These are phyloP conservation scores for Allantophomopsis cytisporea DNA, from an alignment of 2,329 filamentous ascomycete species.

Conservation along the genomic window DNA sequence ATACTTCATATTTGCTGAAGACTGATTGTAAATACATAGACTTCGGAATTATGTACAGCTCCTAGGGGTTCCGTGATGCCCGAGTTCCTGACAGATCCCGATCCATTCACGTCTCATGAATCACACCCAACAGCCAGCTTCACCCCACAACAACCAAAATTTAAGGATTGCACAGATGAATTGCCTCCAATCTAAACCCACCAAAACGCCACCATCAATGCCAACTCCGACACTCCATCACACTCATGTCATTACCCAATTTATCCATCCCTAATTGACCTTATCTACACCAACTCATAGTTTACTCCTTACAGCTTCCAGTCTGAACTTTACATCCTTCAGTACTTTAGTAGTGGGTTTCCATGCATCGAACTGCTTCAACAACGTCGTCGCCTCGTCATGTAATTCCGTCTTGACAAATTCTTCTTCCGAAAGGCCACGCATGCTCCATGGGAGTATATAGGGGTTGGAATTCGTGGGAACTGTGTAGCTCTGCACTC, in stretches of 20 bases:
- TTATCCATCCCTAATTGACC: not conserved
- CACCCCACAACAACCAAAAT: no score
- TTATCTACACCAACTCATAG: constrained; percentile 23
- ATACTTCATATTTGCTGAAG: no score
- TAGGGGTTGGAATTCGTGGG: constrained; percentile 61
- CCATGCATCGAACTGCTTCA: constrained; percentile 90
- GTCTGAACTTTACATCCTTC: constrained; percentile 88
- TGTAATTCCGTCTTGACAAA: constrained; percentile 72
- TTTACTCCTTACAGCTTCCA: constrained; percentile 85
- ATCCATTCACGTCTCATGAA: no score
- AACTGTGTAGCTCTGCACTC: constrained; percentile 35
- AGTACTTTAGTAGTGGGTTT: constrained; percentile 79
- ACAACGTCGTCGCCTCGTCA: constrained; percentile 61
- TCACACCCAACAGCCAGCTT: no score
- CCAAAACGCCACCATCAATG: no score
- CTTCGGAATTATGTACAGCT: no score
- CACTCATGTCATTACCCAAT: not conserved
- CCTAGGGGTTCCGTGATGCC: no score
- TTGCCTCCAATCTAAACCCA: no score
- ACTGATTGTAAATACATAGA: no score
- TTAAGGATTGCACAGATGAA: no score
- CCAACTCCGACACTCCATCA: no score
- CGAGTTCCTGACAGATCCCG: no score
- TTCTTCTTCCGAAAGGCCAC: constrained; percentile 83
- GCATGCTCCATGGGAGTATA: constrained; percentile 88